Percentiles rank a stretch among this genome's conserved stretches.
These are phyloP conservation scores for Biscutella auriculata DNA, from an alignment of 441 rosid genomes.

Conservation along the genomic window DNA sequence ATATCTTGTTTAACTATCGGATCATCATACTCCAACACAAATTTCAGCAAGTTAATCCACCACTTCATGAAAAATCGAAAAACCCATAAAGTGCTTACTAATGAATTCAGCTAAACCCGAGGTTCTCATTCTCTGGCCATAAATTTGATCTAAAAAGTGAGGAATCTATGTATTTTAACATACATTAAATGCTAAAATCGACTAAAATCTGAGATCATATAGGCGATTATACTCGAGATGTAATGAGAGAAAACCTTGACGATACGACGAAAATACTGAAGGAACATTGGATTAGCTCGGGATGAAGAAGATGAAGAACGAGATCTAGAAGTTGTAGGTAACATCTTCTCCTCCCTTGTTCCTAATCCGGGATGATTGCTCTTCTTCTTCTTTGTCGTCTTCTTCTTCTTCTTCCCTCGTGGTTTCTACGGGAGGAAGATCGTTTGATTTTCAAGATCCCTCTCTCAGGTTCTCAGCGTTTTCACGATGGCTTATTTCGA, in stretches of 20 bases:
- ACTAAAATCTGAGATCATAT: conserved; percentile 21
- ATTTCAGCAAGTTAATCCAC: background rate
- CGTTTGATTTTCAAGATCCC: conserved; percentile 19
- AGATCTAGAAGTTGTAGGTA: conserved; percentile 69
- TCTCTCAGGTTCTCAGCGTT: conserved; percentile 6
- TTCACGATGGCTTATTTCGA: conserved; percentile 7
- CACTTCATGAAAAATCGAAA: background rate
- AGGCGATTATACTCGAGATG: conserved; percentile 8
- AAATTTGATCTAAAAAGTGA: conserved; percentile 4
- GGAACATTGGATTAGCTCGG: conserved; percentile 51
- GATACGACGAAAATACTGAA: conserved; percentile 83
- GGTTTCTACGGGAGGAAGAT: background rate
- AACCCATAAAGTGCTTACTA: too few species aligned
- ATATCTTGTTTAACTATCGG: background rate
- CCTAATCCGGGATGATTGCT: background rate
- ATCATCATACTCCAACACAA: conserved; percentile 4
- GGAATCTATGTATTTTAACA: background rate
- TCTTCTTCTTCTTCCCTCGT: conserved; percentile 5
- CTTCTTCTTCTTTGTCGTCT: conserved; percentile 2
- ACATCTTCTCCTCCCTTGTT: conserved; percentile 31
- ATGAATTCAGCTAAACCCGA: conserved; percentile 4
- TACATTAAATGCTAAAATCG: background rate
- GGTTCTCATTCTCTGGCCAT: background rate
- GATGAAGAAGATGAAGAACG: conserved; percentile 66
- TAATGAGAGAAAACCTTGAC: conserved; percentile 50